phyloP scores from a whole-genome alignment of 164 flowering plant species.

The Chimonanthus salicifolius region DNA sequence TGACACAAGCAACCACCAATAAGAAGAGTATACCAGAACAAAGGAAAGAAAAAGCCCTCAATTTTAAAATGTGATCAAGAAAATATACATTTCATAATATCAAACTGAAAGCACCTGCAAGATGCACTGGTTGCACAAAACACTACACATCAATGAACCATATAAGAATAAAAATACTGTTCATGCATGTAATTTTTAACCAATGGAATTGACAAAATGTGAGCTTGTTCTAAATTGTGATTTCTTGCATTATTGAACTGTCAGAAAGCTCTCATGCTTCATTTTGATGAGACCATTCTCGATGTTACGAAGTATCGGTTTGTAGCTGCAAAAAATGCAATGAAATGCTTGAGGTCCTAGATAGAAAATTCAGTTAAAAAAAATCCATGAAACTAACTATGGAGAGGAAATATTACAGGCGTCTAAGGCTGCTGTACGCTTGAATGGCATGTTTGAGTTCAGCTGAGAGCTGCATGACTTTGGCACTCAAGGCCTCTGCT shows the following conservation, averaged over 20 bases:
- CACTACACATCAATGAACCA: no score
- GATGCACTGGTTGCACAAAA: no score
- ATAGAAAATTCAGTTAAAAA: neutral
- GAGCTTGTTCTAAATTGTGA: neutral
- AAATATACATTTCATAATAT: no score
- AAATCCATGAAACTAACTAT: neutral
- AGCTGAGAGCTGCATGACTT: slow-evolving; percentile 77
- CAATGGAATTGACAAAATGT: neutral
- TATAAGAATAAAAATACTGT: no score
- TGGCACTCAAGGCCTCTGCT: slow-evolving; percentile 78
- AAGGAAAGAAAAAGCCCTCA: no score
- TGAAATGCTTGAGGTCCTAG: neutral
- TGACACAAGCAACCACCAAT: no score
- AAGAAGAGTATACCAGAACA: no score
- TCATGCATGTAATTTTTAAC: no score
- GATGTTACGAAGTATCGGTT: slow-evolving; percentile 81
- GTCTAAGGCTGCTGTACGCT: slow-evolving; percentile 67
- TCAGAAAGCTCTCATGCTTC: slow-evolving; percentile 70
- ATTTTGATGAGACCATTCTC: slow-evolving; percentile 79
- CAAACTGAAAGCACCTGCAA: no score
- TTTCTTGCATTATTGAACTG: slow-evolving; percentile 33
- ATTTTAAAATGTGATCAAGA: no score
- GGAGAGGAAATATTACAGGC: slow-evolving; percentile 40
- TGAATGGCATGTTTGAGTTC: slow-evolving; percentile 72
- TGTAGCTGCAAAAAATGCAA: slow-evolving; percentile 54